These are phyloP conservation scores for Pythium graminicola DNA, from an alignment of 352 stramenopile species.

Conservation along the genomic window DNA sequence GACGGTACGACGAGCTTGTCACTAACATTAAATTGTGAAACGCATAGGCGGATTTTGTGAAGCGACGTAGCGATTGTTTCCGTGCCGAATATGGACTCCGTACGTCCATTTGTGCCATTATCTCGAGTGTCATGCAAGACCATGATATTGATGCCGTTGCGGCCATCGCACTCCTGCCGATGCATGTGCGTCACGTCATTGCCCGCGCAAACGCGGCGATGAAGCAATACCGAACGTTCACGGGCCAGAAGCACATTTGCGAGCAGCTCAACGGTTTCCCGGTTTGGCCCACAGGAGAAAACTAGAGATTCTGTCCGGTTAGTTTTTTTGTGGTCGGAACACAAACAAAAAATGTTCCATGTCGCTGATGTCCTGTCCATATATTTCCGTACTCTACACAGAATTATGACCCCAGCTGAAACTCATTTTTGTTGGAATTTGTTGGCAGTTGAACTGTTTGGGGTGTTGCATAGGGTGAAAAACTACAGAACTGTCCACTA, in stretches of 20 bases:
- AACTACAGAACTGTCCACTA: neutral
- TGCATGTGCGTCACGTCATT: conserved; percentile 6
- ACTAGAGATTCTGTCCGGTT: neutral
- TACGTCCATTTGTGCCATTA: neutral
- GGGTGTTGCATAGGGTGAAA: neutral
- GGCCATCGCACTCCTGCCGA: conserved; percentile 6
- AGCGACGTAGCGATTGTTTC: conserved; percentile 8
- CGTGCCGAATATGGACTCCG: conserved; percentile 5
- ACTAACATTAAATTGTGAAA: neutral
- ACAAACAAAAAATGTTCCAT: no score
- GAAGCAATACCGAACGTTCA: conserved; percentile 15
- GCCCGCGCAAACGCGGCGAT: conserved; percentile 1
- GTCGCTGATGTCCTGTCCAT: no score
- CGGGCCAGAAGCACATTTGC: conserved; percentile 16
- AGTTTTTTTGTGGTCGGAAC: no score
- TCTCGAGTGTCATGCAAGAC: neutral
- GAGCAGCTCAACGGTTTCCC: conserved; percentile 19
- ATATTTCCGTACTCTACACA: no score
- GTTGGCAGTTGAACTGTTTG: neutral
- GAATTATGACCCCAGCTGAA: no score
- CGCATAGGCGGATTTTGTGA: conserved; percentile 6
- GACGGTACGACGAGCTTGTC: no score
- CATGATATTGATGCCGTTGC: neutral
- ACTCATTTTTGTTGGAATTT: neutral
- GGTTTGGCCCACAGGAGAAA: neutral